Evolutionary conservation across 1,284 basidiomycete species (phyloP), one percentile per base, ranked within the genome.

Genomic region (Sanguinoderma infundibulare): DNA sequence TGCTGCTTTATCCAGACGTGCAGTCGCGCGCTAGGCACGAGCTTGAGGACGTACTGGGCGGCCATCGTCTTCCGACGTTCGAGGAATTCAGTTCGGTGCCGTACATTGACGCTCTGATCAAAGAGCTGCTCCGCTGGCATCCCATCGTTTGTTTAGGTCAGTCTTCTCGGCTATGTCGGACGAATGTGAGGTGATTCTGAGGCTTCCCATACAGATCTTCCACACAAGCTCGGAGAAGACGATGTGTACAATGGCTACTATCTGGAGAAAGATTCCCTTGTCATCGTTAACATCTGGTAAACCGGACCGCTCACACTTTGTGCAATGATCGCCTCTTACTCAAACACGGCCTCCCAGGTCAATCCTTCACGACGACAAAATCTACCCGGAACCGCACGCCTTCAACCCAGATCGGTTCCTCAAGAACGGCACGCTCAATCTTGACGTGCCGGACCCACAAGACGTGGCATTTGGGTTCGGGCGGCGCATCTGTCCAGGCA

Each of bases 91-190:
- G 63, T 2, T 53, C 58, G 10, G 54, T 77, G 24, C 72, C 74
- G 0, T 77, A 74, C 57, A 60, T 76, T 15, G 60, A 68, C 22
- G 73, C 71, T 1, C 52, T 74, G 15, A 65, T 76, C 17, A 71
- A 73, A 51, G 77, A 78, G 61, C 59, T 72, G 2, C 44, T 77
- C 35, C 67, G 75, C 12, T 77, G 75, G 76, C 36, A 59, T 5
- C 64, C 67, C 1, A 59, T 69, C 20, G 50, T 64, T 0, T 63
- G 64, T 20, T 28, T 68, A 0, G 50, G 62, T 63, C 36, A 3
- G 55, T 38, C 26, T 6, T 1, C 2, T 14, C 20, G 14, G 7
- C 5, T 4, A 38, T 39, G 5, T 42, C 2, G 40, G 15, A 50
- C 5, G 30, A 20, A 7, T 34, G n/a, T 8, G 6, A 30, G 7